A percentile compares a stretch with the other conserved stretches of the same genome.
Evolutionary conservation across 257 asterid genomes (phyloP).

Genomic region (Capsicum chinense): DNA sequence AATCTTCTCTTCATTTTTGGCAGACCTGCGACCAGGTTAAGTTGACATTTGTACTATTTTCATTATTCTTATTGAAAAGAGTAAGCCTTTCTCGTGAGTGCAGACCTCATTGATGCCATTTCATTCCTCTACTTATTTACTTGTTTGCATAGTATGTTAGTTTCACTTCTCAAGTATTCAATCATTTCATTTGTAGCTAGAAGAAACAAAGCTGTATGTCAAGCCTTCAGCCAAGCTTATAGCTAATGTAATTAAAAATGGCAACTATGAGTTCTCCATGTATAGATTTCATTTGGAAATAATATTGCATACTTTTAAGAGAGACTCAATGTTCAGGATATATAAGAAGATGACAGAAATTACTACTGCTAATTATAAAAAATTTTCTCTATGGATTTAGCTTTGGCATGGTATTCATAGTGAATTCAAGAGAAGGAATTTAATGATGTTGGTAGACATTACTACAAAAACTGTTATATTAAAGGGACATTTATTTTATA

Average conservation of each 20-base stretch:
- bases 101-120: conserved; percentile 62
- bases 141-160: conserved; percentile 56
- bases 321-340: neutral
- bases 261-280: neutral
- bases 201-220: conserved; percentile 31
- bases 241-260: neutral
- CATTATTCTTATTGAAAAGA: conserved; percentile 19
- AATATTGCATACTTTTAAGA: neutral
- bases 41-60: conserved; percentile 9
- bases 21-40: conserved; percentile 55
- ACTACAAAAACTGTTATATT: conserved; percentile 47
- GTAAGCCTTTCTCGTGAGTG: conserved; percentile 22
- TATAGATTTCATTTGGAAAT: neutral
- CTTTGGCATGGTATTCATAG: neutral
- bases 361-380: neutral
- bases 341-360: neutral
- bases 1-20: conserved; percentile 55
- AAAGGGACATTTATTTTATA: conserved; percentile 57
- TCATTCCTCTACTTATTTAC: conserved; percentile 61
- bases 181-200: conserved; percentile 80
- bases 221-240: conserved; percentile 21
- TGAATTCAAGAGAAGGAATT: neutral
- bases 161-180: conserved; percentile 62
- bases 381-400: neutral
- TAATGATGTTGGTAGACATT: conserved; percentile 54